These are phyloP conservation scores for Lecanicillium sp. DNA, from an alignment of 2,329 filamentous ascomycete species.

Conservation along the genomic window DNA sequence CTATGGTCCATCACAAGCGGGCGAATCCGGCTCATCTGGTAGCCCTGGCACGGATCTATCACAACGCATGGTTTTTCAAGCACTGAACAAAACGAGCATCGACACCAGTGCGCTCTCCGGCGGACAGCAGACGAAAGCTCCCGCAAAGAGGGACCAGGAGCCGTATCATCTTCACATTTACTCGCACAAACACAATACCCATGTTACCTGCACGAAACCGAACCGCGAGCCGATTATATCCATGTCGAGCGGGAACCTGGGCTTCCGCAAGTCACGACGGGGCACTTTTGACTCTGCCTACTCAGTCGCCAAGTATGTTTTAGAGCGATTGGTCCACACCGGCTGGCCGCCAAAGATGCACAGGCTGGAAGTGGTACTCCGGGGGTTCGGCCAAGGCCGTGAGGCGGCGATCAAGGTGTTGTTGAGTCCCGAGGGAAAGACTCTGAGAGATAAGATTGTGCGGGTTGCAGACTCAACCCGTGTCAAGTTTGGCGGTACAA, in stretches of 20 bases:
- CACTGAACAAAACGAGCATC: constrained; percentile 24
- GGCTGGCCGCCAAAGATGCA: constrained; percentile 70
- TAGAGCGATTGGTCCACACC: constrained; percentile 76
- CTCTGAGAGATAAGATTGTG: constrained; percentile 65
- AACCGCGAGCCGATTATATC: constrained; percentile 72
- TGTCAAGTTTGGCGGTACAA: constrained; percentile 91
- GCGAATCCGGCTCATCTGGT: constrained; percentile 11
- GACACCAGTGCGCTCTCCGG: constrained; percentile 24
- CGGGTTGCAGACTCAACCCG: constrained; percentile 80
- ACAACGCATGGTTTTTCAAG: constrained; percentile 30
- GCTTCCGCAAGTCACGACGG: constrained; percentile 77
- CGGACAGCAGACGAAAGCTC: constrained; percentile 12
- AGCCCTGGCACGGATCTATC: constrained; percentile 15
- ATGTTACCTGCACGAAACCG: constrained; percentile 82
- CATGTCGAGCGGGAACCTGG: constrained; percentile 76
- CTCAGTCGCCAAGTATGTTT: constrained; percentile 75
- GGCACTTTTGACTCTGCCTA: constrained; percentile 86
- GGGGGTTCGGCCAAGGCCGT: constrained; percentile 79
- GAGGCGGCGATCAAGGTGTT: constrained; percentile 87
- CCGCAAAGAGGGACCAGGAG: constrained; percentile 35
- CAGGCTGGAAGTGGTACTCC: constrained; percentile 68
- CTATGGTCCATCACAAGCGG: constrained; percentile 19
- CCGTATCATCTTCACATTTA: constrained; percentile 85
- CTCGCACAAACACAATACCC: constrained; percentile 87
- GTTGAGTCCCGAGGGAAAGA: constrained; percentile 73